Percentiles rank a stretch among this genome's conserved stretches.
These are phyloP conservation scores for Cystobasidiopsis lactophilus DNA, from an alignment of 768 basidiomycete species.

Conservation along the genomic window DNA sequence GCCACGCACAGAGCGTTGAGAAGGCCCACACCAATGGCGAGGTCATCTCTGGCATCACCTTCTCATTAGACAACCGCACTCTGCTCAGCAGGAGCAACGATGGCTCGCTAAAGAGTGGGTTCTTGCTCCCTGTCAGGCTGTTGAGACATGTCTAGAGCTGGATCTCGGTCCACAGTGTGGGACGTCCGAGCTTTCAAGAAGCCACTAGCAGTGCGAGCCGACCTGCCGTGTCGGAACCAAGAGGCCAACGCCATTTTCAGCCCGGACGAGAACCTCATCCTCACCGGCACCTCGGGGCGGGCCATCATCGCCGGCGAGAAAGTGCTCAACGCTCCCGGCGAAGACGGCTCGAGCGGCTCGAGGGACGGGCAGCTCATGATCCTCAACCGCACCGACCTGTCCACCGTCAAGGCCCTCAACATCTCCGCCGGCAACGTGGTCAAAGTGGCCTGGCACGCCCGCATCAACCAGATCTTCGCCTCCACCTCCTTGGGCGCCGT, in stretches of 20 bases:
- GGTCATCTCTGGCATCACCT: slow-evolving; percentile 66
- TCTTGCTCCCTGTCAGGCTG: neutral
- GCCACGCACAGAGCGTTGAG: slow-evolving; percentile 41
- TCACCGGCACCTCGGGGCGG: slow-evolving; percentile 40
- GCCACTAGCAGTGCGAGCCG: slow-evolving; percentile 46
- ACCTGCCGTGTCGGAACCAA: slow-evolving; percentile 57
- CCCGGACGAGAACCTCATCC: slow-evolving; percentile 69
- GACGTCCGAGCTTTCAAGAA: slow-evolving; percentile 77
- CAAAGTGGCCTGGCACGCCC: slow-evolving; percentile 79
- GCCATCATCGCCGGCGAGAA: slow-evolving; percentile 27
- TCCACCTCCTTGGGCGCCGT: slow-evolving; percentile 73
- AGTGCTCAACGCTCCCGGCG: slow-evolving; percentile 37
- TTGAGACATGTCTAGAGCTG: slow-evolving; percentile 1
- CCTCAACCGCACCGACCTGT: slow-evolving; percentile 24
- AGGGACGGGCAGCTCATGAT: slow-evolving; percentile 14
- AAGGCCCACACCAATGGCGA: slow-evolving; percentile 67
- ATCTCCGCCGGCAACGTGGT: slow-evolving; percentile 38
- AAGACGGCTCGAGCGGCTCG: slow-evolving; percentile 32
- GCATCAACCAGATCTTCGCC: slow-evolving; percentile 89
- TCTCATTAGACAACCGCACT: slow-evolving; percentile 68
- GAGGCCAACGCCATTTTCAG: slow-evolving; percentile 87
- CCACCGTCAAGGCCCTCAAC: slow-evolving; percentile 20
- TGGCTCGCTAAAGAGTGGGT: slow-evolving; percentile 82
- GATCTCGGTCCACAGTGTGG: slow-evolving; percentile 46
- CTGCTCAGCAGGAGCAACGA: slow-evolving; percentile 79